These are phyloP conservation scores for Rhizoctonia solani DNA, from an alignment of 1,284 basidiomycete species.

Conservation along the genomic window DNA sequence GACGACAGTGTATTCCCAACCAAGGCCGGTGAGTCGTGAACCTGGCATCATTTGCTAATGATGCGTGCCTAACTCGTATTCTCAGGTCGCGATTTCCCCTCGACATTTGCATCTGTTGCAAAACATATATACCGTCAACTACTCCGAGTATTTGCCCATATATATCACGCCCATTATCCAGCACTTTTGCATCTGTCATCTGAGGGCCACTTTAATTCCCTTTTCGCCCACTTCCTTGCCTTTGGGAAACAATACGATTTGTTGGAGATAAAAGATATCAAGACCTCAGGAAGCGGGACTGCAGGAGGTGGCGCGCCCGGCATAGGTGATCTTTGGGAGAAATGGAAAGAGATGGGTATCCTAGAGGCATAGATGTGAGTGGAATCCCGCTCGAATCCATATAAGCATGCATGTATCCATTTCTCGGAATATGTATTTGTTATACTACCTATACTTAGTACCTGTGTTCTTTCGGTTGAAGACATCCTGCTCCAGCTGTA, in stretches of 20 bases:
- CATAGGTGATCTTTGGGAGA: slow-evolving; percentile 85
- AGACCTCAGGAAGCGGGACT: slow-evolving; percentile 33
- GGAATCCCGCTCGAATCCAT: background rate
- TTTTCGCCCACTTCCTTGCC: slow-evolving; percentile 64
- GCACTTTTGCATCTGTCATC: slow-evolving; percentile 87
- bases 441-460: background rate
- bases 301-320: slow-evolving; percentile 58
- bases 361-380: slow-evolving; percentile 50
- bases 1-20: slow-evolving; percentile 95
- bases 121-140: slow-evolving; percentile 98
- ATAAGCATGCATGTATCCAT: slow-evolving; percentile 17
- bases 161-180: slow-evolving; percentile 94
- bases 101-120: slow-evolving; percentile 86
- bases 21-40: slow-evolving; percentile 71
- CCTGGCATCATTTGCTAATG: background rate
- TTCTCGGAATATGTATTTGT: slow-evolving; percentile 19
- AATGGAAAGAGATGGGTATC: slow-evolving; percentile 84
- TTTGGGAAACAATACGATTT: slow-evolving; percentile 80
- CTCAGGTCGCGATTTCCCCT: slow-evolving; percentile 87
- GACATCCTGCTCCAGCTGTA: no score
- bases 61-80: background rate
- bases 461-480: no score
- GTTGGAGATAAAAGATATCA: slow-evolving; percentile 58
- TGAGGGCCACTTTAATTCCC: slow-evolving; percentile 63
- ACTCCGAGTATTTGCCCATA: slow-evolving; percentile 94